Evolutionary conservation across 441 rosid species (phyloP).

Genomic region (Codiaeum variegatum): DNA sequence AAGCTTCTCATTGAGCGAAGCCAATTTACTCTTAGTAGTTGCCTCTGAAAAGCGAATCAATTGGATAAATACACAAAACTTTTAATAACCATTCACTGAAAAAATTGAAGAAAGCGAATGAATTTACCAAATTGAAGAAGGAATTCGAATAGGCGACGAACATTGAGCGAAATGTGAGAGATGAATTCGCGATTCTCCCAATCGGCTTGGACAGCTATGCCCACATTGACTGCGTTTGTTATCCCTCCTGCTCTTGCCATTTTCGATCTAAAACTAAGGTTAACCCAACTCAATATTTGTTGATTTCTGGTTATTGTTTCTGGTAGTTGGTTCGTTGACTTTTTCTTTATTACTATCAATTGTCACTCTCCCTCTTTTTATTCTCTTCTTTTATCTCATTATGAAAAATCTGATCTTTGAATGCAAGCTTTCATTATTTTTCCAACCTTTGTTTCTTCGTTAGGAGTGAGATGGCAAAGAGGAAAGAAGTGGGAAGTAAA

Average conservation of each 20-base stretch:
- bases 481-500: no score
- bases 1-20: conserved; percentile 27
- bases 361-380: background rate
- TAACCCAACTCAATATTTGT: background rate
- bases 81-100: background rate
- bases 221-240: conserved; percentile 92
- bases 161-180: conserved; percentile 91
- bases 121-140: conserved; percentile 86
- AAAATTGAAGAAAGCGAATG: background rate
- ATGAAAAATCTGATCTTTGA: background rate
- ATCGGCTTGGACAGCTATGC: conserved; percentile 98
- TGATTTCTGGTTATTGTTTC: background rate
- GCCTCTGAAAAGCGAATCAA: conserved; percentile 39
- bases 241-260: conserved; percentile 98
- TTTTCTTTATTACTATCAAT: background rate
- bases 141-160: conserved; percentile 98
- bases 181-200: conserved; percentile 99
- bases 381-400: background rate
- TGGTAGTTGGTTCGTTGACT: background rate
- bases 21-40: conserved; percentile 65
- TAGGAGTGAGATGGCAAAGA: no score
- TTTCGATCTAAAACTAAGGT: conserved; percentile 1
- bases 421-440: conserved; percentile 19
- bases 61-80: background rate
- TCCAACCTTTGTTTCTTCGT: no score